Percentiles rank a stretch among this genome's conserved stretches.
phyloP scores from a whole-genome alignment of 2,329 filamentous ascomycete species.

The Ascochyta viciae-villosae region DNA sequence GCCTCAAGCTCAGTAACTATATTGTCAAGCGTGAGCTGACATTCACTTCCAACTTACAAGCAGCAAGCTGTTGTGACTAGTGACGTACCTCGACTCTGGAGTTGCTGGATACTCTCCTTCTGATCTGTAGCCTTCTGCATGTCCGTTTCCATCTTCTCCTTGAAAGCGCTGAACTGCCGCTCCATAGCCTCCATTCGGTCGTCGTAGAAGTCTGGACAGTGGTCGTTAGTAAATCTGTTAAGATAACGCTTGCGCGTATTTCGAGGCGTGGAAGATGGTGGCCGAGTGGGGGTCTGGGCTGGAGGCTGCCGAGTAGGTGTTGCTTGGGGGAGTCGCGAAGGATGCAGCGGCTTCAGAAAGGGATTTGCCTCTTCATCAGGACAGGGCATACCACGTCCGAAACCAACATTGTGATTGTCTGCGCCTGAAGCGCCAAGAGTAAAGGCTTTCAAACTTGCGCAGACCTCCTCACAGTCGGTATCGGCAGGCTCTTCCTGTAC shows the following conservation, averaged over 20 bases:
- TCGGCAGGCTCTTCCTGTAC: conserved; percentile 40
- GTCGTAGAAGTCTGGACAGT: conserved; percentile 77
- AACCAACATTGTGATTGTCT: conserved; percentile 25
- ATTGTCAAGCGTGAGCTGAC: not conserved
- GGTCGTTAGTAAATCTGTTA: conserved; percentile 76
- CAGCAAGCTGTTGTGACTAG: not conserved
- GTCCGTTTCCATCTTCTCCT: conserved; percentile 74
- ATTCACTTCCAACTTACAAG: not conserved
- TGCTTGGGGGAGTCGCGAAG: conserved; percentile 34
- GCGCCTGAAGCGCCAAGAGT: conserved; percentile 31
- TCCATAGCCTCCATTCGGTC: conserved; percentile 79
- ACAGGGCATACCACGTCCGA: conserved; percentile 36
- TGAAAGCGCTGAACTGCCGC: conserved; percentile 72
- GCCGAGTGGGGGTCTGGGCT: conserved; percentile 22
- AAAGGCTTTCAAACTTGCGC: conserved; percentile 34
- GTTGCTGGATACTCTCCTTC: conserved; percentile 76
- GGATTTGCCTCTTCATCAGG: conserved; percentile 36
- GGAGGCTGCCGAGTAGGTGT: conserved; percentile 29
- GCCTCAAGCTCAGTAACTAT: conserved; percentile 65
- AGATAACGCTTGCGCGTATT: conserved; percentile 63
- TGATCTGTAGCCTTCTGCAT: conserved; percentile 71
- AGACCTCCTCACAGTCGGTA: conserved; percentile 38
- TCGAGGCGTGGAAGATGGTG: conserved; percentile 30
- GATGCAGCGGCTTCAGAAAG: conserved; percentile 30
- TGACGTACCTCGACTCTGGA: conserved; percentile 75